phyloP scores from a whole-genome alignment of 225 moss, liverwort and hornwort genomes.

The Pleurozium schreberi region DNA sequence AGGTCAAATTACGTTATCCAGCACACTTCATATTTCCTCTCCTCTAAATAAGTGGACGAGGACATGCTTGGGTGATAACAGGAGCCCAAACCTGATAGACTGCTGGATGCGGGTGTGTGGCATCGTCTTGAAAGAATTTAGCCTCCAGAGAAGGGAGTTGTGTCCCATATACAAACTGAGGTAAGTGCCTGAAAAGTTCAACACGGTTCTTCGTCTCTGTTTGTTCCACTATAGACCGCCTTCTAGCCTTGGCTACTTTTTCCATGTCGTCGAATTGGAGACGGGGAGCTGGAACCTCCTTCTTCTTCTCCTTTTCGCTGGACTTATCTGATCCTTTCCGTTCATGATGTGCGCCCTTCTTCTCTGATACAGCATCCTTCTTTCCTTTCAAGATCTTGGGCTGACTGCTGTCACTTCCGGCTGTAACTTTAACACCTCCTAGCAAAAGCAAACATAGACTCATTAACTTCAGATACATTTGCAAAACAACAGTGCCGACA shows the following conservation, averaged over 20 bases:
- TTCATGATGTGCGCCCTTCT: conserved; percentile 24
- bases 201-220: conserved; percentile 97
- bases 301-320: conserved; percentile 82
- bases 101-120: conserved; percentile 77
- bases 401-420: conserved; percentile 18
- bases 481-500: background rate
- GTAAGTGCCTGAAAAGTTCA: conserved; percentile 89
- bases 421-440: conserved; percentile 13
- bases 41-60: background rate
- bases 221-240: conserved; percentile 74
- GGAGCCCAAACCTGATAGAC: conserved; percentile 53
- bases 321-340: conserved; percentile 46
- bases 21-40: background rate
- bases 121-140: conserved; percentile 83
- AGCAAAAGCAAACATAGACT: background rate
- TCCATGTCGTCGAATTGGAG: conserved; percentile 86
- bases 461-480: background rate
- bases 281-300: conserved; percentile 72
- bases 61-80: background rate
- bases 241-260: conserved; percentile 73
- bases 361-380: conserved; percentile 31
- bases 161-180: conserved; percentile 86
- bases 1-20: background rate
- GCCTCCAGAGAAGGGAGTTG: conserved; percentile 75
- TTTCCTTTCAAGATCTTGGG: conserved; percentile 39